Evolutionary conservation across 2,329 filamentous ascomycete genomes (phyloP).

Genomic region (Alternaria viburni): DNA sequence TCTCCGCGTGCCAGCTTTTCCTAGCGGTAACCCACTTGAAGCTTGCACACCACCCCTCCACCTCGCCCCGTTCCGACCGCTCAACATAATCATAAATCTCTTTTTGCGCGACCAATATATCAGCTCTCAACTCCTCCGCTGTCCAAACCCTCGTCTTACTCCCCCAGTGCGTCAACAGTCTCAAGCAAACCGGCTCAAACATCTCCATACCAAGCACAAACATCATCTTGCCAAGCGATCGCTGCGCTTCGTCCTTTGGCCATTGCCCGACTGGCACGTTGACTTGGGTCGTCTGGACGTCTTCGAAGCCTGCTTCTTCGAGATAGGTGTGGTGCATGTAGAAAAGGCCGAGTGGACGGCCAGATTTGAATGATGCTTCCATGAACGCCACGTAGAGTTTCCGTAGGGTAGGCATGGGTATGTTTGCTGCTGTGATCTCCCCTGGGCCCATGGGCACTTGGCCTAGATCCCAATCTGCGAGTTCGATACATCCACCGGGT

Average conservation of each 20-base stretch:
- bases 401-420: slow-evolving; percentile 33
- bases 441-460: slow-evolving; percentile 19
- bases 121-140: slow-evolving; percentile 30
- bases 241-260: slow-evolving; percentile 39
- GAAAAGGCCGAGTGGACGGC: slow-evolving; percentile 50
- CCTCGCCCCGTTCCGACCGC: slow-evolving; percentile 29
- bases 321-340: slow-evolving; percentile 53
- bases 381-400: slow-evolving; percentile 38
- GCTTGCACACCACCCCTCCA: slow-evolving; percentile 42
- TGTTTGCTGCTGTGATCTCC: not conserved
- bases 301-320: slow-evolving; percentile 53
- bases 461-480: slow-evolving; percentile 51
- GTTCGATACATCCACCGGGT: slow-evolving; percentile 56
- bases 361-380: slow-evolving; percentile 49
- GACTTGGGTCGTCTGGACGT: slow-evolving; percentile 50
- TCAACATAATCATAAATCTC: slow-evolving; percentile 39
- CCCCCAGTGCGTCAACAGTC: slow-evolving; percentile 39
- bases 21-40: slow-evolving; percentile 46
- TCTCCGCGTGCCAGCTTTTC: slow-evolving; percentile 34
- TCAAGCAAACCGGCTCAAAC: slow-evolving; percentile 35
- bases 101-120: slow-evolving; percentile 29
- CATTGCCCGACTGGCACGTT: slow-evolving; percentile 46
- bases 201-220: slow-evolving; percentile 43
- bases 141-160: slow-evolving; percentile 38
- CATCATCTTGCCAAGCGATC: slow-evolving; percentile 43